These are phyloP conservation scores for Botrytis elliptica DNA, from an alignment of 2,329 filamentous ascomycete genomes.

Conservation along the genomic window DNA sequence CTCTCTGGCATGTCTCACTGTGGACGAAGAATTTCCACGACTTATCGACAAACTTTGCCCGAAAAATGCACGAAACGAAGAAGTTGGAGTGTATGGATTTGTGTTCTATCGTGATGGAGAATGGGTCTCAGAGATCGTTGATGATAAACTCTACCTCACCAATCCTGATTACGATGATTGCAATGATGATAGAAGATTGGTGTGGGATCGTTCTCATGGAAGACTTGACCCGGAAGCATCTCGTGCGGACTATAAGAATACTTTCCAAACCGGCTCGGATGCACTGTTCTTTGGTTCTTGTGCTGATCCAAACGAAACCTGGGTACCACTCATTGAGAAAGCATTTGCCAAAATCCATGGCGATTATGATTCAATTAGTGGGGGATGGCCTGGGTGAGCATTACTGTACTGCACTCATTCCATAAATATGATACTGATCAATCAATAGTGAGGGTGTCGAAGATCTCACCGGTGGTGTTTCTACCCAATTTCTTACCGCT, in stretches of 20 bases:
- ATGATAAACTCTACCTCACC: slow-evolving; percentile 83
- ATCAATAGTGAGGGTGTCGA: slow-evolving; percentile 48
- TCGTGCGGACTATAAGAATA: slow-evolving; percentile 52
- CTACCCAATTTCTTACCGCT: slow-evolving; percentile 63
- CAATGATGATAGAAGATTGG: slow-evolving; percentile 55
- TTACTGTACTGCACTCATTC: not conserved
- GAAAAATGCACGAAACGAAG: slow-evolving; percentile 39
- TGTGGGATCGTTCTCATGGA: slow-evolving; percentile 25
- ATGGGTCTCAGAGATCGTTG: slow-evolving; percentile 87
- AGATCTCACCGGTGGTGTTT: slow-evolving; percentile 66
- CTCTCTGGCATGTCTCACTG: slow-evolving; percentile 68
- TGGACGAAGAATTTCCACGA: slow-evolving; percentile 43
- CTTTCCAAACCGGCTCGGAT: slow-evolving; percentile 56
- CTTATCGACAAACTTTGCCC: slow-evolving; percentile 49
- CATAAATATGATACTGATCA: not conserved
- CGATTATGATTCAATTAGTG: slow-evolving; percentile 71
- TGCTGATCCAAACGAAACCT: slow-evolving; percentile 74
- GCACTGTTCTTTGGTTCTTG: slow-evolving; percentile 76
- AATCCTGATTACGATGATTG: slow-evolving; percentile 80
- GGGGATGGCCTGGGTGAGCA: slow-evolving; percentile 54
- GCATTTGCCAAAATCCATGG: slow-evolving; percentile 82
- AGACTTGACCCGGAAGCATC: slow-evolving; percentile 21
- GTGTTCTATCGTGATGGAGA: slow-evolving; percentile 85
- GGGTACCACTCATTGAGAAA: slow-evolving; percentile 77
- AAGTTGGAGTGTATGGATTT: slow-evolving; percentile 82